A percentile compares a stretch with the other conserved stretches of the same genome.
phyloP scores from a whole-genome alignment of 352 stramenopile species.

The Phytophthora citrophthora region DNA sequence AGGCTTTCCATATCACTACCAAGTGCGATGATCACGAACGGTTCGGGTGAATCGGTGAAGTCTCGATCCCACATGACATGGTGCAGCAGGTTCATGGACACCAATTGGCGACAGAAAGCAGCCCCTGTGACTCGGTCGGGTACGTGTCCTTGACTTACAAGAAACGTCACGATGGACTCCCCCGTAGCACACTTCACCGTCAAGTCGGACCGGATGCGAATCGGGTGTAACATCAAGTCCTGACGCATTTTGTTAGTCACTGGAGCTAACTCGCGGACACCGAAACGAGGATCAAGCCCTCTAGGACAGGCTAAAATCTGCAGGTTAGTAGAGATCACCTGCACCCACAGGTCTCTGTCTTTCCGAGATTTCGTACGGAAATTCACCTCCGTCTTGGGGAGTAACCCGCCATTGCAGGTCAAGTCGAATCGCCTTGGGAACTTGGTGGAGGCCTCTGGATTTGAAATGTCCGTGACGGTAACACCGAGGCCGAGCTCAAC shows the following conservation, averaged over 20 bases:
- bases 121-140: constrained; percentile 59
- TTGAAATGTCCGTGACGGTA: constrained; percentile 61
- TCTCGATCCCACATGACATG: constrained; percentile 87
- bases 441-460: constrained; percentile 68
- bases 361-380: constrained; percentile 83
- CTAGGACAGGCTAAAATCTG: constrained; percentile 50
- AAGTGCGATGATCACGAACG: constrained; percentile 69
- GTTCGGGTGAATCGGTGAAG: constrained; percentile 80
- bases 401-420: constrained; percentile 67
- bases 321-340: constrained; percentile 70
- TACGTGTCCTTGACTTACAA: constrained; percentile 61
- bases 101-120: constrained; percentile 57
- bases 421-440: constrained; percentile 82
- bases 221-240: constrained; percentile 56
- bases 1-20: constrained; percentile 44
- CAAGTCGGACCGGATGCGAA: constrained; percentile 73
- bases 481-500: constrained; percentile 77
- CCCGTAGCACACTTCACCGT: constrained; percentile 68
- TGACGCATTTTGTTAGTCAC: constrained; percentile 66
- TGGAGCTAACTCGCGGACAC: constrained; percentile 57
- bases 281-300: constrained; percentile 58
- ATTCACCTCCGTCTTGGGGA: constrained; percentile 72
- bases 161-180: constrained; percentile 74
- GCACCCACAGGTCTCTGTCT: constrained; percentile 78
- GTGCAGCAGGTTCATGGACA: constrained; percentile 88